Base-by-base conservation (phyloP, 345 rosid species). In the Eucalyptus cladocalyx region DNA sequence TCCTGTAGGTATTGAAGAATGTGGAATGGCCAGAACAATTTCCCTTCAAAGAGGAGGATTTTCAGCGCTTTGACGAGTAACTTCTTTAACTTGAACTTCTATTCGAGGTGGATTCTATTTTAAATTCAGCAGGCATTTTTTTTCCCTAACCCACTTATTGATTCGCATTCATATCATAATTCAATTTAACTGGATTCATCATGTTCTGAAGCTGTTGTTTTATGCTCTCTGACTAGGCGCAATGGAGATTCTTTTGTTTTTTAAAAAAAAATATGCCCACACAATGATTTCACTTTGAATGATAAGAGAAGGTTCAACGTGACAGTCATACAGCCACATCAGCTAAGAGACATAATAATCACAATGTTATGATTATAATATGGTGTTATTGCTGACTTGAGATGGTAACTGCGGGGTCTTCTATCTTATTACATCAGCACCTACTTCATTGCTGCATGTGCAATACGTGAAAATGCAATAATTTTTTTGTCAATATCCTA, bases 21-120 rank as follows among this genome's bases (percentile, higher is more conserved):
- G 96, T 94, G 80, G 94, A 95, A 23, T 96, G 99, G 99, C 99
- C 98, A 13, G 98, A 96, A 91, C 96, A 90, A 87, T 96, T 95
- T 86, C 99, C 98, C 50, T 96, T 96, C 95, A 96, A 94, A 93
- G 96, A 94, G 67, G 98, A 96, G 93, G 97, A 96, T 91, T 96
- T 96, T 88, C 99, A 95, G 92, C 95, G 99, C 50, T 96, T 92
- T 88, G 99, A 97, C 83, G 99, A 96, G 99, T 97, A 94, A 91
- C 47, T 19, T 37, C 91, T 69, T 56, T 56, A 7, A 51, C 28
- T 87, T 60, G 7, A 24, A 88, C 37, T 76, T 53, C 80, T 4
- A 72, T 87, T 58, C 0, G 85, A 40, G 26, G 85, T 76, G 30
- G 85, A 21, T 76, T 76, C 47, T 76, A 0, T 76, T 37, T 12